These are phyloP conservation scores for Medicago arabica DNA, from an alignment of 306 rosid genomes.

Conservation along the genomic window DNA sequence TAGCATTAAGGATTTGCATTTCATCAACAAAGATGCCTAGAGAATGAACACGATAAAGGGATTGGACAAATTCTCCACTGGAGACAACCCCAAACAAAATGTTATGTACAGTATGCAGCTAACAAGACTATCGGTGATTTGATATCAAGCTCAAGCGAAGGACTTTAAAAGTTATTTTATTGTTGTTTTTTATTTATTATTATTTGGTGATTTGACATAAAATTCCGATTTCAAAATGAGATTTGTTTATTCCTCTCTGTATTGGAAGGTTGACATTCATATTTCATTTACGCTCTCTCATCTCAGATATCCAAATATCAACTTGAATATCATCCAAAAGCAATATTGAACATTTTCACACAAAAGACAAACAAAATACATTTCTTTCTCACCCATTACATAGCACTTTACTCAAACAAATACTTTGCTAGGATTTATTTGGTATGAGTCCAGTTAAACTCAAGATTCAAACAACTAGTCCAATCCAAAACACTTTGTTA, in stretches of 20 bases:
- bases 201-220: constrained; percentile 19
- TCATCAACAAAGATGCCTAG: constrained; percentile 34
- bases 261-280: constrained; percentile 14
- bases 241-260: not conserved
- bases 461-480: no score
- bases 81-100: not conserved
- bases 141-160: constrained; percentile 26
- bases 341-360: no score
- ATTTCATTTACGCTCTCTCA: not conserved
- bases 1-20: constrained; percentile 32
- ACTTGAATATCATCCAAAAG: no score
- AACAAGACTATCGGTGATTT: constrained; percentile 16
- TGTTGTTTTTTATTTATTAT: not conserved
- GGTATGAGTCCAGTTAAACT: not conserved
- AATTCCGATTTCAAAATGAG: constrained; percentile 13
- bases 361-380: no score
- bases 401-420: no score
- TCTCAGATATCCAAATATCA: no score
- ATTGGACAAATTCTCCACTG: constrained; percentile 9
- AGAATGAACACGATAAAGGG: constrained; percentile 5
- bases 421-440: not conserved
- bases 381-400: no score
- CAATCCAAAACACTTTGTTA: constrained; percentile 4
- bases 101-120: constrained; percentile 15
- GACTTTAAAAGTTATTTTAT: not conserved